These are phyloP conservation scores for Achaetomium macrosporum DNA, from an alignment of 2,329 filamentous ascomycete species.

Conservation along the genomic window DNA sequence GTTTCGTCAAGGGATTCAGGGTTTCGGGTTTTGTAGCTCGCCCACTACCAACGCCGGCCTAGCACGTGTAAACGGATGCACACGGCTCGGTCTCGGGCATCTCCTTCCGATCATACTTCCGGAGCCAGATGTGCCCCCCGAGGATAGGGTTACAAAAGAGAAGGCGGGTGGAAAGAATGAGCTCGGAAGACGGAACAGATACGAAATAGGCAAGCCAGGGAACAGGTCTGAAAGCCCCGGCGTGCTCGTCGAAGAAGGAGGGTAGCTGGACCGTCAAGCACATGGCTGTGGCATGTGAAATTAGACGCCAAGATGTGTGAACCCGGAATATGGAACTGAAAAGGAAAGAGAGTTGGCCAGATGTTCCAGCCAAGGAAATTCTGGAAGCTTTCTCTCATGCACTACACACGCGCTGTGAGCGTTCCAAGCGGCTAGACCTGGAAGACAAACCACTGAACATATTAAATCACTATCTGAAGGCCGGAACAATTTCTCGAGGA, in stretches of 20 bases:
- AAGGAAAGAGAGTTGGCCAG: background rate
- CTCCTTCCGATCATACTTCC: background rate
- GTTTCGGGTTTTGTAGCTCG: too few relatives aligned
- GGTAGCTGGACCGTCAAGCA: background rate
- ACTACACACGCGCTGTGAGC: background rate
- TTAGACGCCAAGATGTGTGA: slow-evolving; percentile 20
- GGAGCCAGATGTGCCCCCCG: slow-evolving; percentile 1
- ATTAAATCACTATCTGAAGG: background rate
- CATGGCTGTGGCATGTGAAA: slow-evolving; percentile 14
- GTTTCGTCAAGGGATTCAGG: too few relatives aligned
- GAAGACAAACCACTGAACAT: background rate
- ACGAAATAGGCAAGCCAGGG: too few relatives aligned
- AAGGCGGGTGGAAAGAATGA: too few relatives aligned
- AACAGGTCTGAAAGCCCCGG: background rate
- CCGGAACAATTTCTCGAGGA: background rate
- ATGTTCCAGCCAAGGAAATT: background rate
- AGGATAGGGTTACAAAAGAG: background rate
- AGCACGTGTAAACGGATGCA: background rate
- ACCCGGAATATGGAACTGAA: slow-evolving; percentile 22
- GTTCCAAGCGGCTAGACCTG: background rate
- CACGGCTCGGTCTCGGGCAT: background rate
- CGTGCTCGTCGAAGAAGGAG: background rate
- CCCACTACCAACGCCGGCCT: background rate
- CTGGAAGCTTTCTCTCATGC: slow-evolving; percentile 14
- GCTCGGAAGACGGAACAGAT: too few relatives aligned